Evolutionary conservation across 441 rosid species (phyloP).

Genomic region (Metrosideros polymorpha): DNA sequence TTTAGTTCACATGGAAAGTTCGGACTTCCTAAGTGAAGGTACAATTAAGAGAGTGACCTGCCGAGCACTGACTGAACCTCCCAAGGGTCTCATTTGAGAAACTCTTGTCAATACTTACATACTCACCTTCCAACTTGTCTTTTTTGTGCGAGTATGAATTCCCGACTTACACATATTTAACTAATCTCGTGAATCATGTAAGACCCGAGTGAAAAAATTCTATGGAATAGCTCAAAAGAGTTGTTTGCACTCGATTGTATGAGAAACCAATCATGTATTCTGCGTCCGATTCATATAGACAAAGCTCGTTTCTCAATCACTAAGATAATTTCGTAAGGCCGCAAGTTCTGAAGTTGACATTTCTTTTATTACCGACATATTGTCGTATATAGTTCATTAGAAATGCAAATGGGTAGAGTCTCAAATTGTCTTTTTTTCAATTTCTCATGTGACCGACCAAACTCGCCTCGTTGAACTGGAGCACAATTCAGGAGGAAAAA

Average conservation of each 20-base stretch:
- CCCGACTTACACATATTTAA: neutral
- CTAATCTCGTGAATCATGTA: neutral
- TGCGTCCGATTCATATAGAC: too few relatives aligned
- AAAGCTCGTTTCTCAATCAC: neutral
- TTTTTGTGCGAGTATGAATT: too few relatives aligned
- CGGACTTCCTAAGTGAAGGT: neutral
- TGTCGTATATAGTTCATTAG: too few relatives aligned
- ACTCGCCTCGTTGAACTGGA: accelerated
- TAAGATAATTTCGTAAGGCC: too few relatives aligned
- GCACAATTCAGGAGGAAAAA: neutral
- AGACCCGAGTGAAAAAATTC: neutral
- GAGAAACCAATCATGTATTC: too few relatives aligned
- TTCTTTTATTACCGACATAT: too few relatives aligned
- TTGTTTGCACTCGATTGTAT: too few relatives aligned
- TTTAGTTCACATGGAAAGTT: too few relatives aligned
- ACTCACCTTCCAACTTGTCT: neutral
- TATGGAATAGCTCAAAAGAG: too few relatives aligned
- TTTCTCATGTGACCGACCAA: neutral
- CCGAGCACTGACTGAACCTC: too few relatives aligned
- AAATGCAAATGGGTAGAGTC: neutral
- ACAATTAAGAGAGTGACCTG: neutral
- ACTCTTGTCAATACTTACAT: neutral
- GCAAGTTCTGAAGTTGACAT: too few relatives aligned
- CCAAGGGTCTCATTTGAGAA: neutral
- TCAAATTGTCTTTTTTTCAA: neutral